Percentiles rank a stretch among this genome's conserved stretches.
Evolutionary conservation across 192 early-diverging fungal species (phyloP).

Genomic region (Rhizophlyctis rosea): DNA sequence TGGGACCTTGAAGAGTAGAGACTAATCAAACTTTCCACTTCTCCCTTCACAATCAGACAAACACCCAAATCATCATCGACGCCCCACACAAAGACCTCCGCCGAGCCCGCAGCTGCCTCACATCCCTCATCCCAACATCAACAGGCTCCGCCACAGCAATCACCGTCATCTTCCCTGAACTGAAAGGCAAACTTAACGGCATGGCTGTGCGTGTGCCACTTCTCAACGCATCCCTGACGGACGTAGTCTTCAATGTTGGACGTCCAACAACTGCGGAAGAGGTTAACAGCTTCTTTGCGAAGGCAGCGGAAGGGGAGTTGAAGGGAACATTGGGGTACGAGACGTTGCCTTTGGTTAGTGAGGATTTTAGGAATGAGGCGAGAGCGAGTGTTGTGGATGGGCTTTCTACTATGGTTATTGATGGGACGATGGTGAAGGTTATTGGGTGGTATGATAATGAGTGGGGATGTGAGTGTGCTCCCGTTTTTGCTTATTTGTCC

Average conservation of each 20-base stretch:
- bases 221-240: conserved; percentile 21
- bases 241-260: conserved; percentile 17
- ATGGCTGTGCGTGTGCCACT: conserved; percentile 21
- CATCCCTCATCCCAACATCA: conserved; percentile 21
- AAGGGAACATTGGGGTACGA: conserved; percentile 20
- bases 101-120: conserved; percentile 21
- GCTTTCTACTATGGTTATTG: conserved; percentile 20
- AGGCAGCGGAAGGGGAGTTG: conserved; percentile 1
- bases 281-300: conserved; percentile 6
- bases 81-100: conserved; percentile 23
- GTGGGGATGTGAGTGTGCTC: conserved; percentile 23
- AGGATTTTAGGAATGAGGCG: conserved; percentile 17
- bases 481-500: neutral
- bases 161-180: conserved; percentile 19
- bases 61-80: conserved; percentile 24
- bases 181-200: conserved; percentile 22
- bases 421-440: conserved; percentile 19
- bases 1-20: too few species aligned
- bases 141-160: conserved; percentile 23
- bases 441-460: conserved; percentile 27
- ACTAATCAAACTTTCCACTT: too few species aligned
- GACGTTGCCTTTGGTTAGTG: conserved; percentile 11
- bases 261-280: conserved; percentile 11
- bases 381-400: conserved; percentile 11
- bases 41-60: conserved; percentile 9